Percentiles rank a stretch among this genome's conserved stretches.
These are phyloP conservation scores for Fraxinus pennsylvanica DNA, from an alignment of 257 asterid species.

Conservation along the genomic window DNA sequence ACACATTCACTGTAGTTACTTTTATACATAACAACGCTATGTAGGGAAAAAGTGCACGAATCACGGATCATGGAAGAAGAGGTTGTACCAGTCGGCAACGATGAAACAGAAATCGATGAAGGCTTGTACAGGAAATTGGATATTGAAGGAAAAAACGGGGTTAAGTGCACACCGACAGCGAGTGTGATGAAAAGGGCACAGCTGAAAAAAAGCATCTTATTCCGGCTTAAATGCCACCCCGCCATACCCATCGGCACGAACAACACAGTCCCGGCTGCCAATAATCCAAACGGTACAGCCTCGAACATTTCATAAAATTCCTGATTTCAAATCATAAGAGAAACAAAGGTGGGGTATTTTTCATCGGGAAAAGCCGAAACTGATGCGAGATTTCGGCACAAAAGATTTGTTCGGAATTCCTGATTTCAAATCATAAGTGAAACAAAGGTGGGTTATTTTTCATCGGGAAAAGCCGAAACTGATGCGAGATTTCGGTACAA, in stretches of 20 bases:
- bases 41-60: conserved; percentile 67
- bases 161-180: conserved; percentile 84
- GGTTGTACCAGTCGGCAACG: background rate
- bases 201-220: conserved; percentile 90
- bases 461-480: conserved; percentile 15
- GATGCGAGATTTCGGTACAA: conserved; percentile 26
- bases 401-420: conserved; percentile 19
- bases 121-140: conserved; percentile 35
- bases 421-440: conserved; percentile 21
- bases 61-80: conserved; percentile 34
- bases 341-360: background rate
- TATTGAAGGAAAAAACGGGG: conserved; percentile 75
- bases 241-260: conserved; percentile 98
- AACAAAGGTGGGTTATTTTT: background rate
- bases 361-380: conserved; percentile 16
- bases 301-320: conserved; percentile 59
- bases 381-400: conserved; percentile 25
- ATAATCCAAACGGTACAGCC: conserved; percentile 75
- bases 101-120: background rate
- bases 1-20: conserved; percentile 34
- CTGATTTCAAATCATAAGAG: conserved; percentile 22
- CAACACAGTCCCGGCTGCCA: conserved; percentile 84
- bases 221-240: conserved; percentile 96
- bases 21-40: conserved; percentile 40
- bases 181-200: conserved; percentile 92